These are phyloP conservation scores for Calendula officinalis DNA, from an alignment of 129 eudicot genomes.

Conservation along the genomic window DNA sequence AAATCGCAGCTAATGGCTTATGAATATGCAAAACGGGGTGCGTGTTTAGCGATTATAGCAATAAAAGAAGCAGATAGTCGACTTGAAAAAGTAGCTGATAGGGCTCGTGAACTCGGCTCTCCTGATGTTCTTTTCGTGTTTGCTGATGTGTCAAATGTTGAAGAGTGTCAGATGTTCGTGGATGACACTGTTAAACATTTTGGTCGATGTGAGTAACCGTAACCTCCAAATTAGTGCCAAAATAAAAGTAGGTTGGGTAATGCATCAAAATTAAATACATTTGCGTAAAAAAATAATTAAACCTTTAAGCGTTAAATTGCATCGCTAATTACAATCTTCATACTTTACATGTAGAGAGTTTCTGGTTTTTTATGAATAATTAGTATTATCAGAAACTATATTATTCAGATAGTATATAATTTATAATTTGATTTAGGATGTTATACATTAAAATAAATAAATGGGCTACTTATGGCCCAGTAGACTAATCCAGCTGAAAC, in stretches of 20 bases:
- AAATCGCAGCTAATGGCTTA: conserved; percentile 40
- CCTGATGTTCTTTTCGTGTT: conserved; percentile 38
- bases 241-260: too few relatives aligned
- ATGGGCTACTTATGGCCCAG: too few relatives aligned
- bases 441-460: too few relatives aligned
- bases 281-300: background rate
- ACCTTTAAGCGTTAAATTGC: too few relatives aligned
- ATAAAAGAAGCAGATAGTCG: conserved; percentile 31
- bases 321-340: too few relatives aligned
- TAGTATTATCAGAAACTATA: too few relatives aligned
- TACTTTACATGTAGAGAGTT: too few relatives aligned
- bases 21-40: conserved; percentile 48
- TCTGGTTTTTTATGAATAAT: too few relatives aligned
- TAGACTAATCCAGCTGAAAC: too few relatives aligned
- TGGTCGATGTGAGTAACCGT: conserved; percentile 33
- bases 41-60: conserved; percentile 36
- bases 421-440: too few relatives aligned
- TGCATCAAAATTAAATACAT: background rate
- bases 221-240: background rate
- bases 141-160: conserved; percentile 43
- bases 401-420: too few relatives aligned
- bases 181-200: conserved; percentile 33
- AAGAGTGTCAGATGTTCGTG: conserved; percentile 39
- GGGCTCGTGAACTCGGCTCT: conserved; percentile 41
- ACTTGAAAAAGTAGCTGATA: conserved; percentile 42